Evolutionary conservation across 2,329 filamentous ascomycete genomes (phyloP), one percentile per base, ranked within the genome.

Genomic region (Microsporum audouinii): DNA sequence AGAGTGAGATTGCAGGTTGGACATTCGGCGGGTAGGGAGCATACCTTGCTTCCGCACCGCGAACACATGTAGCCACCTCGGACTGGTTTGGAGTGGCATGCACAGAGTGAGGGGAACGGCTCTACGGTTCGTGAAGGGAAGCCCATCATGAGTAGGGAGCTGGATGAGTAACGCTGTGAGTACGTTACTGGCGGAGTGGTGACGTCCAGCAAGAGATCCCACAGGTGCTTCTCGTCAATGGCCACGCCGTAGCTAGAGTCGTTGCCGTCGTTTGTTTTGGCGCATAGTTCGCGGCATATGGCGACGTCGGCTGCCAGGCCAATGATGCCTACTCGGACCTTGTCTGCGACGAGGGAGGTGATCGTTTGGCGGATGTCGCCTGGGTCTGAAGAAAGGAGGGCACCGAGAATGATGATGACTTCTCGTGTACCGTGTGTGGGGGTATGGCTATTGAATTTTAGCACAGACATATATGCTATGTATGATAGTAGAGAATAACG

Each of bases 361-460:
- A 97, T 90, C 0, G 92, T 97, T 67, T 91, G 85, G 76, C 96
- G 89, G 62, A 99, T 96, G 72, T 99, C 94, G 63, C 91, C 91
- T 0, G 94, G 94, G 70, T 99, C 94, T 67, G 88, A 88, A 38
- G 90, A 92, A 47, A 95, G 82, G 5, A 99, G 81, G 8, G 92
- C 92, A 43, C 94, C 94, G 71, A 94, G 95, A 57, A 97, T 84
- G 62, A 99, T 84, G 39, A 99, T 84, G 5, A 96, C 86, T 74
- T 99, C 94, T 65, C 94, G 81, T 1, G 94, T 99, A 55, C 94
- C 92, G 71, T 99, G 94, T 17, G 87, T 88, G 1, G 94, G 94
- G 1, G 92, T 88, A 74, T 97, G 90, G 69, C 89, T 88, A 68
- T 64, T 7, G 47, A 27, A 43, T 47, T 43, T 36, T 57, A 47